Conservation (phyloP, 306 rosid genomes). For the Acacia crassicarpa region DNA sequence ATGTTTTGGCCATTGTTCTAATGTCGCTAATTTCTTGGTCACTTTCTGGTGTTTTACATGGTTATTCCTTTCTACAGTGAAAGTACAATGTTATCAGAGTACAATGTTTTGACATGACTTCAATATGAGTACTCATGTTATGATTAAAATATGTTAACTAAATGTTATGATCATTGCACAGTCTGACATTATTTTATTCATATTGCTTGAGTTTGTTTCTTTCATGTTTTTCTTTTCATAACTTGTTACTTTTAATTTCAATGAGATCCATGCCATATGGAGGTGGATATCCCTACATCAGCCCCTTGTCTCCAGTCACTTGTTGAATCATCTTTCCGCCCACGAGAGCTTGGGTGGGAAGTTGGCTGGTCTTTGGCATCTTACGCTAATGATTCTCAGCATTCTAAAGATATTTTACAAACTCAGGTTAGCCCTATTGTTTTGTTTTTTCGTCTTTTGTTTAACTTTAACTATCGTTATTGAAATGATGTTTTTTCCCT, state of each 20-base stretch:
- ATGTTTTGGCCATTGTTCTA: conserved; percentile 12
- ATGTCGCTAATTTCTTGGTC: conserved; percentile 20
- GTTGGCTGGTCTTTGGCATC: conserved; percentile 95
- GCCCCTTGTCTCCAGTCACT: conserved; percentile 66
- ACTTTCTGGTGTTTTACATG: conserved; percentile 1
- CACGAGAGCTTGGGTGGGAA: conserved; percentile 81
- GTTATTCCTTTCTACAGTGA: neutral
- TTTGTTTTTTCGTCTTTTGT: neutral
- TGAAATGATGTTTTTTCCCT: neutral
- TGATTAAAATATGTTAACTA: conserved; percentile 4
- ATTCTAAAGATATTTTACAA: conserved; percentile 36
- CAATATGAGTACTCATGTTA: conserved; percentile 13
- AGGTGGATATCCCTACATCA: conserved; percentile 77
- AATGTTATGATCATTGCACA: neutral
- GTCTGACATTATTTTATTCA: conserved; percentile 1
- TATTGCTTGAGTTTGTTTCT: neutral
- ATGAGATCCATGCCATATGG: conserved; percentile 26
- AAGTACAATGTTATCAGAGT: too few relatives aligned
- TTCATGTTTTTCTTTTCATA: neutral
- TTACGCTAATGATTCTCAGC: conserved; percentile 46
- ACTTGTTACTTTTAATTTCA: conserved; percentile 19
- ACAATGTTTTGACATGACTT: neutral
- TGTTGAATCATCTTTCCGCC: conserved; percentile 68
- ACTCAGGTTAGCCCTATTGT: conserved; percentile 51
- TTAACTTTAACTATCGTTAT: neutral